A percentile compares a stretch with the other conserved stretches of the same genome.
Conservation (phyloP, 2,329 filamentous ascomycete species). For the Zalaria sp. region DNA sequence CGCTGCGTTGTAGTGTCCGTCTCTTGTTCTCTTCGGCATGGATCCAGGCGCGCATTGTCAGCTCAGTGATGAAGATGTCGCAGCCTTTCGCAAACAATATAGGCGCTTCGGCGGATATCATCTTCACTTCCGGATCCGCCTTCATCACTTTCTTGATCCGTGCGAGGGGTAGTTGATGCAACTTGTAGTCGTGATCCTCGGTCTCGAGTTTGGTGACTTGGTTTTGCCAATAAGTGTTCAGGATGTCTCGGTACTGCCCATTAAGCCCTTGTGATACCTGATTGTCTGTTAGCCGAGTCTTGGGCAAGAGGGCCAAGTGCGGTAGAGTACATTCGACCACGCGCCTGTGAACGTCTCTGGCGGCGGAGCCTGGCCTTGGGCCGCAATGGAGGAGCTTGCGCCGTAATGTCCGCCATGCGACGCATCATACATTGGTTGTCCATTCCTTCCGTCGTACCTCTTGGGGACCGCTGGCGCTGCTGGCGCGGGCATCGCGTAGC, state of each 20-base stretch:
- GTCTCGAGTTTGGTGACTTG: conserved; percentile 90
- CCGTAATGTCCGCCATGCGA: conserved; percentile 35
- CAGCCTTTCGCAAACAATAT: conserved; percentile 97
- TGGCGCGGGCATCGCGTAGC: conserved; percentile 14
- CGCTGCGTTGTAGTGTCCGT: conserved; percentile 82
- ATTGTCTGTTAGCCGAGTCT: conserved; percentile 2
- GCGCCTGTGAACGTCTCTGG: conserved; percentile 84
- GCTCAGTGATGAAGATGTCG: conserved; percentile 96
- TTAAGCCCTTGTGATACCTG: conserved; percentile 91
- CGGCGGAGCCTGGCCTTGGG: conserved; percentile 75
- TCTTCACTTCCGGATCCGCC: conserved; percentile 96
- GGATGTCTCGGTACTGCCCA: conserved; percentile 86
- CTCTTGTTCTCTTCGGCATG: conserved; percentile 98
- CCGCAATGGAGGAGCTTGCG: conserved; percentile 54
- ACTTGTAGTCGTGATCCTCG: conserved; percentile 95
- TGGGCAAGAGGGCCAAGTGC: conserved; percentile 4
- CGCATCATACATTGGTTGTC: conserved; percentile 32
- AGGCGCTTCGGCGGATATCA: conserved; percentile 97
- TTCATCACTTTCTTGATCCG: conserved; percentile 99
- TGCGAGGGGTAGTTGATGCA: conserved; percentile 91
- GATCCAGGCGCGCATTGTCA: conserved; percentile 99
- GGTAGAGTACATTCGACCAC: conserved; percentile 68
- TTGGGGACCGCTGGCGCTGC: conserved; percentile 19
- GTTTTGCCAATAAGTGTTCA: conserved; percentile 99
- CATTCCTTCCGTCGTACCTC: conserved; percentile 35